Evolutionary conservation across 2,329 filamentous ascomycete genomes (phyloP).

Genomic region (Nigrograna mackinnonii): DNA sequence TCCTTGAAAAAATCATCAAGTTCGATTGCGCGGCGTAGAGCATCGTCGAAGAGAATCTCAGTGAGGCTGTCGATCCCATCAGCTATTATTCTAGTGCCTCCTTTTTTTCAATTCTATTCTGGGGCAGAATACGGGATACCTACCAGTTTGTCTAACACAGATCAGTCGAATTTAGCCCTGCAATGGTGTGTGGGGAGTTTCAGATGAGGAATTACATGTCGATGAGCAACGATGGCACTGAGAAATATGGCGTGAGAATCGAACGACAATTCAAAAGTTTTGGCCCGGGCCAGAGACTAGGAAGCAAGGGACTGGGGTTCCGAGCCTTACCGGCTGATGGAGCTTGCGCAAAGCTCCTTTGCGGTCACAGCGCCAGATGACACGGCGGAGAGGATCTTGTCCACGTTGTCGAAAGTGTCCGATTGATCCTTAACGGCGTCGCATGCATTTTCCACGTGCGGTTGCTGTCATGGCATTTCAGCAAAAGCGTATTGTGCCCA

Average conservation of each 20-base stretch:
- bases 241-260: slow-evolving; percentile 38
- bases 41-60: slow-evolving; percentile 52
- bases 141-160: slow-evolving; percentile 48
- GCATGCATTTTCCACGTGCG: too few species aligned
- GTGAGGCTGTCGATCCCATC: slow-evolving; percentile 42
- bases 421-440: too few species aligned
- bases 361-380: slow-evolving; percentile 31
- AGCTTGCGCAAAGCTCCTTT: slow-evolving; percentile 28
- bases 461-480: not conserved
- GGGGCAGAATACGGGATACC: slow-evolving; percentile 35
- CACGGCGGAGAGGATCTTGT: slow-evolving; percentile 24
- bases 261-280: slow-evolving; percentile 7
- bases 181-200: slow-evolving; percentile 5
- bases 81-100: slow-evolving; percentile 32
- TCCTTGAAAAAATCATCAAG: slow-evolving; percentile 45
- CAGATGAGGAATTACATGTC: slow-evolving; percentile 23
- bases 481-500: too few species aligned
- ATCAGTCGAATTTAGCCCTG: not conserved
- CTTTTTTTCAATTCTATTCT: slow-evolving; percentile 48
- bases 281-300: too few species aligned
- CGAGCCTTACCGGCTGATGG: slow-evolving; percentile 32
- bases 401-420: slow-evolving; percentile 16
- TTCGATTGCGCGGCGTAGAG: slow-evolving; percentile 43
- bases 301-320: too few species aligned
- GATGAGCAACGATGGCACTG: slow-evolving; percentile 35